phyloP scores from a whole-genome alignment of 176 grass and related monocot species.

The Melocanna baccifera region DNA sequence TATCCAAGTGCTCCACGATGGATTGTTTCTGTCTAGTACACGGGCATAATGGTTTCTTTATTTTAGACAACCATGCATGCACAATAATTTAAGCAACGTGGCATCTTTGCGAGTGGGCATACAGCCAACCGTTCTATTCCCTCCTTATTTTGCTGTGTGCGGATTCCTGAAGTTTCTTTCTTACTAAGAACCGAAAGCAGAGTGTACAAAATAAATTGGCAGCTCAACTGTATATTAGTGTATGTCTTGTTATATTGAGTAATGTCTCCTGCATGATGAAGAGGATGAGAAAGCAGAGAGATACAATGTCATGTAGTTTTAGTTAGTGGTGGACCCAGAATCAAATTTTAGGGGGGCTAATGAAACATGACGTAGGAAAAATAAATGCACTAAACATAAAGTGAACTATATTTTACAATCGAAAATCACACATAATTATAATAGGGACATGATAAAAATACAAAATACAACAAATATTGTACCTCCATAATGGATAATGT shows the following conservation, averaged over 20 bases:
- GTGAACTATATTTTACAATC: too few species aligned
- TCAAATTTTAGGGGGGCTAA: too few species aligned
- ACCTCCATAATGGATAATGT: too few species aligned
- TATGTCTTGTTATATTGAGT: slow-evolving; percentile 18
- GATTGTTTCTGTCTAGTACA: neutral
- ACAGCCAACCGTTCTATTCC: slow-evolving; percentile 22
- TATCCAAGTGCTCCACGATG: neutral
- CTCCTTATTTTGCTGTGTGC: neutral
- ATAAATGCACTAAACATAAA: too few species aligned
- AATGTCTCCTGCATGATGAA: neutral
- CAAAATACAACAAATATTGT: too few species aligned
- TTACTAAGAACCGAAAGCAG: neutral
- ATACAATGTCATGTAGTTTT: neutral
- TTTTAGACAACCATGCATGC: slow-evolving; percentile 10
- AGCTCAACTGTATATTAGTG: neutral
- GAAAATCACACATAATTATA: too few species aligned
- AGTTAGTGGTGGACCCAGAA: too few species aligned
- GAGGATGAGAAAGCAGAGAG: neutral
- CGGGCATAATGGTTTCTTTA: neutral
- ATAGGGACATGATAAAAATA: too few species aligned
- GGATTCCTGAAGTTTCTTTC: slow-evolving; percentile 22
- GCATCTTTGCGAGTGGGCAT: slow-evolving; percentile 11
- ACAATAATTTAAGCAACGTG: slow-evolving; percentile 30
- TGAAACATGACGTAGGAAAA: too few species aligned
- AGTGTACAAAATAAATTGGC: neutral